phyloP scores from a whole-genome alignment of 768 basidiomycete species.

The Suillus subaureus region DNA sequence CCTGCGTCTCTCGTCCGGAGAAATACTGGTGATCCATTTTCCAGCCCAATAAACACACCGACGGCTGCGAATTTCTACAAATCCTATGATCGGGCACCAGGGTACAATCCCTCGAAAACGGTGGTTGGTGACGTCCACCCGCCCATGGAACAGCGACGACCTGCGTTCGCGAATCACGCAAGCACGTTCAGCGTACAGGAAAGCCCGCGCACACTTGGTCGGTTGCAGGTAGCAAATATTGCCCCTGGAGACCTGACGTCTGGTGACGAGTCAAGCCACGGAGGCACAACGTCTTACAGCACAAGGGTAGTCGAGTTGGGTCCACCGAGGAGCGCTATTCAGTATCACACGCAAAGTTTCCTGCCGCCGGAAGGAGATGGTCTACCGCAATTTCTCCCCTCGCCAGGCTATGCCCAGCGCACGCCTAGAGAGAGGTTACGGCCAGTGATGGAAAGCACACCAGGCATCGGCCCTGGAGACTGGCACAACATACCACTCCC shows the following conservation, averaged over 20 bases:
- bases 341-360: slow-evolving; percentile 25
- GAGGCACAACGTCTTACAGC: not conserved
- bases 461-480: slow-evolving; percentile 16
- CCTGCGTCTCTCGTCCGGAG: slow-evolving; percentile 25
- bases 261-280: slow-evolving; percentile 24
- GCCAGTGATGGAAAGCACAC: slow-evolving; percentile 13
- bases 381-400: slow-evolving; percentile 27
- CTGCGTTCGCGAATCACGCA: slow-evolving; percentile 33
- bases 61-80: slow-evolving; percentile 14
- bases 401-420: slow-evolving; percentile 14
- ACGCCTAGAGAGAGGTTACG: slow-evolving; percentile 10
- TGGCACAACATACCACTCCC: slow-evolving; percentile 10
- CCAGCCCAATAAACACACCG: slow-evolving; percentile 16
- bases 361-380: slow-evolving; percentile 32
- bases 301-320: slow-evolving; percentile 13
- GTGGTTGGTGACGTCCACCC: slow-evolving; percentile 24
- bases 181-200: slow-evolving; percentile 29
- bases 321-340: slow-evolving; percentile 17
- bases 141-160: slow-evolving; percentile 1
- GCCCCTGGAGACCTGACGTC: slow-evolving; percentile 47
- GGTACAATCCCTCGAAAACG: slow-evolving; percentile 17
- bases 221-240: slow-evolving; percentile 50
- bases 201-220: slow-evolving; percentile 42
- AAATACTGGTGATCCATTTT: slow-evolving; percentile 21
- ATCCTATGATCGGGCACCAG: slow-evolving; percentile 13